phyloP scores from a whole-genome alignment of 2,329 filamentous ascomycete genomes.

The Fusarium nurragi region DNA sequence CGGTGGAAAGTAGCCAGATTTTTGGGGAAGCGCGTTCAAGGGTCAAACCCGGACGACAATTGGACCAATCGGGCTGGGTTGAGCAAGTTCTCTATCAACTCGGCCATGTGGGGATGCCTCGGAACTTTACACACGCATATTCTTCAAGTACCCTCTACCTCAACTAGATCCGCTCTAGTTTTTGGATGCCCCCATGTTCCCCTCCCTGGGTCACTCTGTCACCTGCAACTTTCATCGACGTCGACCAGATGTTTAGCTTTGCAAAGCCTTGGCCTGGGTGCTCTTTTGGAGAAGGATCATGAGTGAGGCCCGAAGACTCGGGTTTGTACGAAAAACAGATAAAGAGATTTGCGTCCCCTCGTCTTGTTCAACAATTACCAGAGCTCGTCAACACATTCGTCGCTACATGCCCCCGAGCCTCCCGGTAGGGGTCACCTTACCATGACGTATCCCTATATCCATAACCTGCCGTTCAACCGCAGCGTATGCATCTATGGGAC shows the following conservation, averaged over 20 bases:
- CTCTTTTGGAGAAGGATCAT: background rate
- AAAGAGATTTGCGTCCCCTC: conserved; percentile 14
- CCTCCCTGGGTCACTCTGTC: conserved; percentile 35
- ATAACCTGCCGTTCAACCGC: conserved; percentile 20
- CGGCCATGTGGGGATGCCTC: conserved; percentile 34
- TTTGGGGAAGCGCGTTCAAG: conserved; percentile 24
- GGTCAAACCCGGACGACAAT: background rate
- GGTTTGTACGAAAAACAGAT: conserved; percentile 1
- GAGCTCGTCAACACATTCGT: conserved; percentile 25
- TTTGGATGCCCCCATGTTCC: conserved; percentile 21
- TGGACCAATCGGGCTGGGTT: conserved; percentile 6
- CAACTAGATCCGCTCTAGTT: conserved; percentile 14
- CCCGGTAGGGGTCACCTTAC: conserved; percentile 27
- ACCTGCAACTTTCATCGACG: conserved; percentile 42
- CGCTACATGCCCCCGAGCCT: conserved; percentile 22
- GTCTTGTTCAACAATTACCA: conserved; percentile 11
- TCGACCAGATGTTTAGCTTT: conserved; percentile 32
- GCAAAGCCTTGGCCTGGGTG: conserved; percentile 5
- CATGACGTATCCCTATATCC: conserved; percentile 37
- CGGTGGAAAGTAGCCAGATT: conserved; percentile 6
- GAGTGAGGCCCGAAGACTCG: background rate
- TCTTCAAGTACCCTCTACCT: conserved; percentile 26
- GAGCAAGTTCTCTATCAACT: conserved; percentile 1
- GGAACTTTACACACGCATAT: conserved; percentile 22
- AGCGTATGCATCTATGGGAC: conserved; percentile 39